phyloP scores from a whole-genome alignment of 192 early-diverging fungal species.

The Coemansia aciculifera region DNA sequence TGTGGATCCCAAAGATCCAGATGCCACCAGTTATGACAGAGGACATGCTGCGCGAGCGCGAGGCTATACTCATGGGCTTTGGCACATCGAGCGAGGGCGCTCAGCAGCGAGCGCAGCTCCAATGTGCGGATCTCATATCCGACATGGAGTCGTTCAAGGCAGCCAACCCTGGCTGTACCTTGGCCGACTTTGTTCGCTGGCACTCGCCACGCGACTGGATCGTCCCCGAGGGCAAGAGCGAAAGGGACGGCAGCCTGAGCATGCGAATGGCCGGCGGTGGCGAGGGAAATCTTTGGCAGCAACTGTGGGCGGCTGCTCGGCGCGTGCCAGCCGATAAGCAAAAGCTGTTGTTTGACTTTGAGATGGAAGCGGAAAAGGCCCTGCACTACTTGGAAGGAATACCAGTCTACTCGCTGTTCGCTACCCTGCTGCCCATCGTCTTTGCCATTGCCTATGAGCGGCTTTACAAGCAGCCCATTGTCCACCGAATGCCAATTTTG shows the following conservation, averaged over 20 bases:
- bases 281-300: slow-evolving; percentile 82
- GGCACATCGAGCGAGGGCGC: slow-evolving; percentile 73
- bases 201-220: slow-evolving; percentile 94
- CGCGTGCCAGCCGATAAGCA: slow-evolving; percentile 68
- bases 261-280: slow-evolving; percentile 69
- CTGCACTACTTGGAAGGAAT: slow-evolving; percentile 68
- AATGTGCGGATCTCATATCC: slow-evolving; percentile 65
- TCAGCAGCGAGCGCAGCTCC: slow-evolving; percentile 71
- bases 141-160: slow-evolving; percentile 96
- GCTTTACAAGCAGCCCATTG: slow-evolving; percentile 51
- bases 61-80: slow-evolving; percentile 72
- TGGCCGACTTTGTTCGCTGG: slow-evolving; percentile 94
- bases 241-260: slow-evolving; percentile 59
- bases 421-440: slow-evolving; percentile 70
- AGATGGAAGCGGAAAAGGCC: slow-evolving; percentile 75
- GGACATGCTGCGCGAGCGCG: slow-evolving; percentile 84
- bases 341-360: slow-evolving; percentile 77
- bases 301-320: slow-evolving; percentile 71
- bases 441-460: slow-evolving; percentile 76
- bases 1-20: slow-evolving; percentile 72
- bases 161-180: slow-evolving; percentile 73
- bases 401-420: slow-evolving; percentile 58
- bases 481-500: slow-evolving; percentile 31
- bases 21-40: slow-evolving; percentile 80
- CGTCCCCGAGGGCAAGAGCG: slow-evolving; percentile 55